These are phyloP conservation scores for Ormosia semicastrata DNA, from an alignment of 306 rosid genomes.

Conservation along the genomic window DNA sequence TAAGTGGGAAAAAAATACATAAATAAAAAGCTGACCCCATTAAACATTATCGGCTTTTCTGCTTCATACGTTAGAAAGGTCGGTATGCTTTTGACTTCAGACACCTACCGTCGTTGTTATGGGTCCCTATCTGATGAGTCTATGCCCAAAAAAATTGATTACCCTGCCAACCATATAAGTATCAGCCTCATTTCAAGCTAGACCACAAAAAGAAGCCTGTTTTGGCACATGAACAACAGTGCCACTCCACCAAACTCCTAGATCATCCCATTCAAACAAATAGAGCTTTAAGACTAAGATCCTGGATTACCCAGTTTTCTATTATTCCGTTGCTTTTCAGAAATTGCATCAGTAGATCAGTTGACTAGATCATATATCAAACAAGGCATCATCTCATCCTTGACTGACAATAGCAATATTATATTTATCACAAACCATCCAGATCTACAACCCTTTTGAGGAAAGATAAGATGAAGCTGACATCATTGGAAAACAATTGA, in stretches of 20 bases:
- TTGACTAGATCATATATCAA: conserved; percentile 44
- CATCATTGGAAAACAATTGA: conserved; percentile 33
- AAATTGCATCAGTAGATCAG: conserved; percentile 34
- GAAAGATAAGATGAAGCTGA: conserved; percentile 37
- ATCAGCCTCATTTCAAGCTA: conserved; percentile 33
- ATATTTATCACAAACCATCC: conserved; percentile 30
- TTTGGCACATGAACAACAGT: conserved; percentile 32
- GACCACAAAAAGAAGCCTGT: conserved; percentile 5
- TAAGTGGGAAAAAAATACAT: neutral
- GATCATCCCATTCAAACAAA: conserved; percentile 25
- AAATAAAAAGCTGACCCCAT: neutral
- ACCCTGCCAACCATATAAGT: neutral
- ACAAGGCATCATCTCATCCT: conserved; percentile 41
- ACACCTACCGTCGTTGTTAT: neutral
- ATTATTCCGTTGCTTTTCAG: conserved; percentile 14
- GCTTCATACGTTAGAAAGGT: neutral
- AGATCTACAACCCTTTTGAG: conserved; percentile 45
- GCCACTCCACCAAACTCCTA: conserved; percentile 30
- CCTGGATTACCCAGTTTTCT: neutral
- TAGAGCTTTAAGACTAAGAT: conserved; percentile 2
- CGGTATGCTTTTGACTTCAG: neutral
- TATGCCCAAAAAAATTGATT: neutral
- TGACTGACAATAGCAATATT: conserved; percentile 27
- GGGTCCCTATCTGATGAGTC: conserved; percentile 23
- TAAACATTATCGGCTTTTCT: neutral